phyloP scores from a whole-genome alignment of 306 rosid species.

The Quillaja saponaria region DNA sequence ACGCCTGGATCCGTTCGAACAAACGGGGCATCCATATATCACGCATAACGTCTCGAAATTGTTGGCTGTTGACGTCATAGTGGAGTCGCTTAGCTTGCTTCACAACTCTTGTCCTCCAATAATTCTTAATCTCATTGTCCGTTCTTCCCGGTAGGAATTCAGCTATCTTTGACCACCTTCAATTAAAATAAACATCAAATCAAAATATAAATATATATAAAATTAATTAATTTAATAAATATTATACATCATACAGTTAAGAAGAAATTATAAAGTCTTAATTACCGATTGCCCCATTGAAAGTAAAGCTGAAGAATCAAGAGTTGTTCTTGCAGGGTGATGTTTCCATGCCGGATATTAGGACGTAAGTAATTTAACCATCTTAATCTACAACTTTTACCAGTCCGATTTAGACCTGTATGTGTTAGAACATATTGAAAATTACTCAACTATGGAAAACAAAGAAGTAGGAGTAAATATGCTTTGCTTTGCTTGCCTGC shows the following conservation, averaged over 20 bases:
- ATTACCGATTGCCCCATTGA: slow-evolving; percentile 80
- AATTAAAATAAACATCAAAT: too few relatives aligned
- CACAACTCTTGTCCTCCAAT: slow-evolving; percentile 92
- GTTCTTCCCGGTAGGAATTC: slow-evolving; percentile 82
- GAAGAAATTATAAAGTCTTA: too few relatives aligned
- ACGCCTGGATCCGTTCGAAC: slow-evolving; percentile 63
- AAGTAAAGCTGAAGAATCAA: slow-evolving; percentile 68
- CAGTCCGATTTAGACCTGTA: slow-evolving; percentile 64
- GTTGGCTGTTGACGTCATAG: slow-evolving; percentile 83
- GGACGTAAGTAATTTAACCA: slow-evolving; percentile 82
- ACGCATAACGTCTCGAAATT: slow-evolving; percentile 81
- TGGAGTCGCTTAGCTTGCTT: slow-evolving; percentile 90
- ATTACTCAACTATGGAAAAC: too few relatives aligned
- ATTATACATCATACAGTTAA: too few relatives aligned
- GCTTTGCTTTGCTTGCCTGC: too few relatives aligned
- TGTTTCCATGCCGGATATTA: slow-evolving; percentile 60
- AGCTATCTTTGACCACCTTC: slow-evolving; percentile 99
- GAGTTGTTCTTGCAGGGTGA: slow-evolving; percentile 70
- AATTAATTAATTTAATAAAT: too few relatives aligned
- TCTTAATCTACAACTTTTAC: slow-evolving; percentile 77
- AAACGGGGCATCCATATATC: slow-evolving; percentile 86
- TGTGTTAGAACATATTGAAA: too few relatives aligned
- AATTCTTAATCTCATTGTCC: slow-evolving; percentile 91
- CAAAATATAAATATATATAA: not conserved
- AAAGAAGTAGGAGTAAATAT: too few relatives aligned